Evolutionary conservation across 2,329 filamentous ascomycete species (phyloP).

Genomic region (Ascochyta lentis): DNA sequence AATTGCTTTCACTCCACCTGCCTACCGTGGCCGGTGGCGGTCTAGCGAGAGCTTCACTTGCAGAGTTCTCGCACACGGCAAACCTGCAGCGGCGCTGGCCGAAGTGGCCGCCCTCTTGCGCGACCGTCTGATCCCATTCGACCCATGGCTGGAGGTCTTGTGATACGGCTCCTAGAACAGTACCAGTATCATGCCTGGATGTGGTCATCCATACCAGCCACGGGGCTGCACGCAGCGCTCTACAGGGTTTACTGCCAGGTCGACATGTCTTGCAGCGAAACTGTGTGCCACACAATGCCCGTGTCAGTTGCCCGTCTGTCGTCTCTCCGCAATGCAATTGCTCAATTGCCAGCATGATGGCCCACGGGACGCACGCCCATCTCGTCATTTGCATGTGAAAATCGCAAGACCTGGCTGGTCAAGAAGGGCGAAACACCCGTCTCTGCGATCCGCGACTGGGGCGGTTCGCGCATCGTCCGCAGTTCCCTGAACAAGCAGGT

Average conservation of each 20-base stretch:
- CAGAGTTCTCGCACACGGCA: constrained; percentile 19
- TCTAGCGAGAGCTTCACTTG: constrained; percentile 22
- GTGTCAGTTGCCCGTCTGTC: constrained; percentile 28
- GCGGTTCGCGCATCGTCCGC: constrained; percentile 12
- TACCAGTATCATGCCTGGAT: constrained; percentile 22
- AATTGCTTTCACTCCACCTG: constrained; percentile 28
- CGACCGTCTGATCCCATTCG: constrained; percentile 20
- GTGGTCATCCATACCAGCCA: constrained; percentile 37
- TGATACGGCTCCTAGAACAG: constrained; percentile 33
- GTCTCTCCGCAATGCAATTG: constrained; percentile 28
- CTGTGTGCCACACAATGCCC: constrained; percentile 28
- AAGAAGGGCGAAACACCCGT: constrained; percentile 24
- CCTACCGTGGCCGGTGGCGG: constrained; percentile 20
- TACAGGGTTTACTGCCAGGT: constrained; percentile 32
- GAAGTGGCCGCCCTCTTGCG: constrained; percentile 33
- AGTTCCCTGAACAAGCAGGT: constrained; percentile 11
- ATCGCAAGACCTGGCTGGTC: constrained; percentile 32
- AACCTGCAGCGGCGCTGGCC: constrained; percentile 23
- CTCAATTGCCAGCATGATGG: constrained; percentile 23
- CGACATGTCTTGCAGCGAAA: constrained; percentile 42
- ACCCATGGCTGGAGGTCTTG: constrained; percentile 36
- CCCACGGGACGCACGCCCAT: constrained; percentile 15
- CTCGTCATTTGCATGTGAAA: constrained; percentile 40
- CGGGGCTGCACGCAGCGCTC: constrained; percentile 37
- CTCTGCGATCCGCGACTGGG: constrained; percentile 18